Percentiles rank a stretch among this genome's conserved stretches.
Evolutionary conservation across 257 asterid genomes (phyloP).

Genomic region (Solanum rostratum): DNA sequence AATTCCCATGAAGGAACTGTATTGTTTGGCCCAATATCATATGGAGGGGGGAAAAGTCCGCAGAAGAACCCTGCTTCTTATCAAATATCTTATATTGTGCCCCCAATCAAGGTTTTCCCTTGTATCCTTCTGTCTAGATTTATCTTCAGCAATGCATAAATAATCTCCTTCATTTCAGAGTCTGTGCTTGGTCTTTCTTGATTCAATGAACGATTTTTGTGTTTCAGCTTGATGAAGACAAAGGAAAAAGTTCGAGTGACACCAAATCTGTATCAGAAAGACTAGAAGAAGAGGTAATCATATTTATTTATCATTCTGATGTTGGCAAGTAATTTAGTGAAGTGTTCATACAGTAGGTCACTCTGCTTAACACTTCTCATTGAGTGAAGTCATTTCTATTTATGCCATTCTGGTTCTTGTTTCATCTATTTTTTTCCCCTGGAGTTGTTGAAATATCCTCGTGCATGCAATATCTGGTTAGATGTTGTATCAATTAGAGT

Average conservation of each 20-base stretch:
- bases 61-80: constrained; percentile 63
- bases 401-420: neutral
- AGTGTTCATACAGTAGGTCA: neutral
- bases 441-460: neutral
- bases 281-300: constrained; percentile 70
- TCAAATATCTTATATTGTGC: constrained; percentile 61
- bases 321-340: neutral
- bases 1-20: constrained; percentile 70
- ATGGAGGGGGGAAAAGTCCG: constrained; percentile 49
- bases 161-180: neutral
- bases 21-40: constrained; percentile 69
- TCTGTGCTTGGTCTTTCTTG: neutral
- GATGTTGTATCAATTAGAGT: neutral
- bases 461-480: neutral
- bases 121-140: constrained; percentile 11
- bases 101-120: constrained; percentile 60
- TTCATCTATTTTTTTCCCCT: neutral
- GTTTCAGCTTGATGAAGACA: constrained; percentile 63
- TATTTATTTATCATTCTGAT: neutral
- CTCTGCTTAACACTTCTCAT: neutral
- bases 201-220: constrained; percentile 5
- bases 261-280: constrained; percentile 61
- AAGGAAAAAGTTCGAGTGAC: constrained; percentile 46
- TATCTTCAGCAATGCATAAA: neutral
- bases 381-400: neutral